Base-by-base conservation (phyloP, 805 yeast genomes). In the Wilhelminamyces savonicus region DNA sequence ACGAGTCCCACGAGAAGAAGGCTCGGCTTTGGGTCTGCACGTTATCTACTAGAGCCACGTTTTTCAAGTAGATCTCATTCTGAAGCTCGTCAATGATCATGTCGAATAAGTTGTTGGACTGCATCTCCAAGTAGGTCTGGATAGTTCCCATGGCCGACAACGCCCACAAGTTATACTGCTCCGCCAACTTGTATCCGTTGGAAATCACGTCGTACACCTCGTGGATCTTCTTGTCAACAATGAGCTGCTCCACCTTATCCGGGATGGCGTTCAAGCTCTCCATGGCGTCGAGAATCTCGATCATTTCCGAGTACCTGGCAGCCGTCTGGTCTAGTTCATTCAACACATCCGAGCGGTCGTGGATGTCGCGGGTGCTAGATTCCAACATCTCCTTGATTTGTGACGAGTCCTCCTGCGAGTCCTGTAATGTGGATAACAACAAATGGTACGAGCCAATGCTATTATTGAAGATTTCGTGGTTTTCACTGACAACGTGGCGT, bases 381-480 rank as follows among this genome's bases (percentile, higher is more conserved):
- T 58, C 63, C 17, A 82, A 57, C 40, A 69, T 63, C 13, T 63
- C 57, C 33, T 69, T 69, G 23, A 82, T 65, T 21, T 52, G 57
- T 3, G 54, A 40, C 2, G 83, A 64, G 13, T 72, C 71, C 7
- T 65, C 59, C 43, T 85, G 90, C 3, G 92, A 77, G 23, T 80
- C 72, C 16, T 74, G 62, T 13, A 88, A 66, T 1, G 78, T 66
- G 25, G 71, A 64, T 3, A 82, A 74, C 2, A 87, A 77, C 25
- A 74, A 66, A 31, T 85, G 80, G 54, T 85, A 90, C 4, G 90
- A 79, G 0, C 95, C 95, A 26, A 90, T 77, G 41, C 86, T 77
- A 41, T 77, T 80, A 51, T 85, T 87, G 58, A 90, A 87, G 2
- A 85, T 78, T 50, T 84, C 88, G 50, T 78, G 80, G 49, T 86